Conservation (phyloP, 768 basidiomycete genomes). For the Boletus speciosus region DNA sequence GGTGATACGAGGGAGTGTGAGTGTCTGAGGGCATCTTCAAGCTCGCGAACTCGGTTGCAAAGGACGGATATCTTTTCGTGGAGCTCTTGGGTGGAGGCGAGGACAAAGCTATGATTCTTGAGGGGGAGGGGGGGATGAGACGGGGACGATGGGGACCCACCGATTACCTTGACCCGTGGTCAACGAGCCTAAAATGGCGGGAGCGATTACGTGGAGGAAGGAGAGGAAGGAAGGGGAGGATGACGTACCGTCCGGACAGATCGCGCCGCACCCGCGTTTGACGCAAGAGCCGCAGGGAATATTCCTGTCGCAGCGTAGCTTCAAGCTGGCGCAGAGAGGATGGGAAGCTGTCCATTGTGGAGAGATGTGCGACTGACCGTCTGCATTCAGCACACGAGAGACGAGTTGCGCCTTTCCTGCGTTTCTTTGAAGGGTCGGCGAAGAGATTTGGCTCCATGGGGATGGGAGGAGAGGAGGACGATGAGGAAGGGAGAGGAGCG, state of each 20-base stretch:
- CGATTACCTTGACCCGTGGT: constrained; percentile 83
- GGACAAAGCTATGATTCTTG: constrained; percentile 54
- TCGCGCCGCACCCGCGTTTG: constrained; percentile 75
- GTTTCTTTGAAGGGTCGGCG: constrained; percentile 47
- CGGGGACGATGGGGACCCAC: constrained; percentile 33
- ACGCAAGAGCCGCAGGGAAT: constrained; percentile 79
- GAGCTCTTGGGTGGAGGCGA: constrained; percentile 75
- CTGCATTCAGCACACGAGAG: constrained; percentile 80
- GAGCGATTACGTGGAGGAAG: constrained; percentile 18
- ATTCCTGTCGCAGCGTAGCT: constrained; percentile 60
- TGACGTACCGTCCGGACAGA: constrained; percentile 71
- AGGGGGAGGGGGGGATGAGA: not conserved
- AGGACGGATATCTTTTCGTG: constrained; percentile 81
- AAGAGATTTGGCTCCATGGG: constrained; percentile 25
- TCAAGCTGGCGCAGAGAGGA: constrained; percentile 17
- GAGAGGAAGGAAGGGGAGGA: constrained; percentile 7
- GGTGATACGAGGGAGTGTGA: constrained; percentile 56
- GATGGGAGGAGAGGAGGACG: not conserved
- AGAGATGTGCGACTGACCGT: constrained; percentile 40
- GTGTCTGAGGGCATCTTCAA: constrained; percentile 66
- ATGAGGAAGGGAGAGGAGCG: constrained; percentile 24
- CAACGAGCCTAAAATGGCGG: constrained; percentile 53
- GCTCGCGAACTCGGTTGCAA: constrained; percentile 66
- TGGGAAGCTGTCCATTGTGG: not conserved
- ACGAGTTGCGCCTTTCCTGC: constrained; percentile 69